Evolutionary conservation across 352 stramenopile genomes (phyloP).

Genomic region (Phytopythium oedochilum): DNA sequence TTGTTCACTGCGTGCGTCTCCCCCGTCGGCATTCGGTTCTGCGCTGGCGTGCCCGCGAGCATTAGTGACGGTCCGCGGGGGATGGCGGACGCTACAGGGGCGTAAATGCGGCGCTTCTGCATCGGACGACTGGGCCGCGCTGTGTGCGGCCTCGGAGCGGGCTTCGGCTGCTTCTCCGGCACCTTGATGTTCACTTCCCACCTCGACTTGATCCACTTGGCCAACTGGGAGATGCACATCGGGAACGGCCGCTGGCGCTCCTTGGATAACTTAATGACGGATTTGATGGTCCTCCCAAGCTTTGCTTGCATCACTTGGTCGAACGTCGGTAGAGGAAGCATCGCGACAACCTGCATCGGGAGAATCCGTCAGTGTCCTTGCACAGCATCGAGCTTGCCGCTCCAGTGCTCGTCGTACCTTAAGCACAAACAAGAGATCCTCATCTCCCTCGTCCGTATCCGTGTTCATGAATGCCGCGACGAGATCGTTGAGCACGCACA

Average conservation of each 20-base stretch:
- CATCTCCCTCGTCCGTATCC: conserved; percentile 19
- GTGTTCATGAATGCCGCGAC: conserved; percentile 29
- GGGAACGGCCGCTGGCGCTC: conserved; percentile 29
- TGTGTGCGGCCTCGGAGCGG: not conserved
- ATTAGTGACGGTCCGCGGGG: conserved; percentile 7
- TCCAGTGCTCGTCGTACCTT: not conserved
- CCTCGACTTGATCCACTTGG: conserved; percentile 69
- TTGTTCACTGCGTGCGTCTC: conserved; percentile 8
- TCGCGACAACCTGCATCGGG: conserved; percentile 49
- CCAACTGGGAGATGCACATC: conserved; percentile 36
- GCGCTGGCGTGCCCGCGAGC: conserved; percentile 3
- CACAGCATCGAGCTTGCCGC: not conserved
- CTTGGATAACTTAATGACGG: conserved; percentile 36
- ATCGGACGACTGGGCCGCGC: conserved; percentile 13
- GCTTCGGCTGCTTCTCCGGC: conserved; percentile 10
- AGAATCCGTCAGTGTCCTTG: conserved; percentile 2
- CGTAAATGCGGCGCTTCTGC: conserved; percentile 1
- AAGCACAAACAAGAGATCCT: conserved; percentile 4
- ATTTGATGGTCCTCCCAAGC: conserved; percentile 62
- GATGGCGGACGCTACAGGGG: conserved; percentile 4
- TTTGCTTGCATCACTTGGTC: conserved; percentile 48
- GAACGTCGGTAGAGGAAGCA: conserved; percentile 57
- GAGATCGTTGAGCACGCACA: conserved; percentile 55
- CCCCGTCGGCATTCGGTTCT: conserved; percentile 8
- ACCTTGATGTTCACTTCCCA: conserved; percentile 52